Conservation (phyloP, 1,284 basidiomycete species). For the Paramarasmius palmivorus region DNA sequence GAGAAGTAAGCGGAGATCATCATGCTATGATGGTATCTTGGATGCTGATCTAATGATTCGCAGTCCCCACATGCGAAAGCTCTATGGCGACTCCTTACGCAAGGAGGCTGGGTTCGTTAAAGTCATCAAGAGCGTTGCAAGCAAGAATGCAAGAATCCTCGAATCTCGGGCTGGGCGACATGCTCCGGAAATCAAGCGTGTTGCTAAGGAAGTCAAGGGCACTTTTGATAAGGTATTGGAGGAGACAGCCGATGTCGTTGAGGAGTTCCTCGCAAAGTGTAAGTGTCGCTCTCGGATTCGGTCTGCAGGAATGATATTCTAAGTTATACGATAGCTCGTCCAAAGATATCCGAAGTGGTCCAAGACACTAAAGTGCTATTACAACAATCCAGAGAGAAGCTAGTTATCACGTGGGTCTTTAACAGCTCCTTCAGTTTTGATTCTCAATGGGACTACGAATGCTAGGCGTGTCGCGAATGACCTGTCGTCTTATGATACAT, state of each 20-base stretch:
- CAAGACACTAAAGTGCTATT: constrained; percentile 91
- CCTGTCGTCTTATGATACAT: constrained; percentile 75
- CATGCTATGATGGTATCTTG: not conserved
- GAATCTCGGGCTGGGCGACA: constrained; percentile 69
- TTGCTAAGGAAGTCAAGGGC: constrained; percentile 88
- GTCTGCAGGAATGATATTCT: not conserved
- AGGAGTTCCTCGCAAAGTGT: constrained; percentile 92
- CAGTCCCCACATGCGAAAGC: constrained; percentile 95
- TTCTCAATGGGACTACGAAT: constrained; percentile 11
- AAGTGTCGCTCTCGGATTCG: constrained; percentile 27
- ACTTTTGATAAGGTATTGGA: constrained; percentile 95
- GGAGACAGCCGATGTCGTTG: constrained; percentile 87
- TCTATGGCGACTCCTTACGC: constrained; percentile 91
- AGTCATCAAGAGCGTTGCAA: constrained; percentile 90
- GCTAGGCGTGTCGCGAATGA: constrained; percentile 80
- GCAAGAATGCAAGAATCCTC: constrained; percentile 73
- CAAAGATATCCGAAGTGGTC: constrained; percentile 76
- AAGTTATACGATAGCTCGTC: constrained; percentile 38
- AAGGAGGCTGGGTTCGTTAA: constrained; percentile 97
- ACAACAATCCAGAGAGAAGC: constrained; percentile 86
- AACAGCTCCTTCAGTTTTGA: constrained; percentile 1
- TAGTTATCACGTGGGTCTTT: constrained; percentile 80
- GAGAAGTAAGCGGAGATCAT: constrained; percentile 67
- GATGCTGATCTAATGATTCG: constrained; percentile 3
- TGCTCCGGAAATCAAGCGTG: constrained; percentile 75